Evolutionary conservation across 495 filamentous ascomycete genomes (phyloP).

Genomic region (Neurospora sp.): DNA sequence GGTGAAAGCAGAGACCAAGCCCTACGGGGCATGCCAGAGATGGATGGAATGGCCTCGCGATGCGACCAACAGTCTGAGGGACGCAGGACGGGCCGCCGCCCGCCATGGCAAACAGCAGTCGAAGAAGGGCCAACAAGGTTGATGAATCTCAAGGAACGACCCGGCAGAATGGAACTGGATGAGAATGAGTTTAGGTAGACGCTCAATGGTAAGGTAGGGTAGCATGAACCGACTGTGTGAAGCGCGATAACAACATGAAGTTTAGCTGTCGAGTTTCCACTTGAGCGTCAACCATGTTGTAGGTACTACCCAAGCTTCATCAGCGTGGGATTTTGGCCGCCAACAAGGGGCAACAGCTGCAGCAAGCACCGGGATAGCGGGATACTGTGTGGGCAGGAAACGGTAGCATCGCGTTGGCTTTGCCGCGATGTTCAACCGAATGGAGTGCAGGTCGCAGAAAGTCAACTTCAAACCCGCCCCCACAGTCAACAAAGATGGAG

Average conservation of each 20-base stretch:
- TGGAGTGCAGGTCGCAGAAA: neutral
- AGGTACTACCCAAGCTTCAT: neutral
- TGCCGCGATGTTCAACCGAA: neutral
- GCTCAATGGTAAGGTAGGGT: neutral
- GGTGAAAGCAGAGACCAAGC: neutral
- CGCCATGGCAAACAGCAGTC: neutral
- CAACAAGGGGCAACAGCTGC: neutral
- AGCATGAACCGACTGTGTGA: neutral
- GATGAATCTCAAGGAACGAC: neutral
- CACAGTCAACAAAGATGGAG: neutral
- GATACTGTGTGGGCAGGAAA: neutral
- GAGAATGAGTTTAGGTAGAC: slow-evolving; percentile 7
- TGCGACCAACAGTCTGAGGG: neutral
- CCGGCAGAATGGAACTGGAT: slow-evolving; percentile 19
- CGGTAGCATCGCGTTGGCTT: neutral
- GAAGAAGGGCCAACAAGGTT: neutral
- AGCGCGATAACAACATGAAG: neutral
- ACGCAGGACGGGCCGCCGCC: neutral
- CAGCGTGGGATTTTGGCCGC: neutral
- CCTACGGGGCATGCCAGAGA: neutral
- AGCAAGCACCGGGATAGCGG: neutral
- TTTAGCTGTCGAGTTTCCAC: neutral
- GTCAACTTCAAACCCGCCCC: neutral
- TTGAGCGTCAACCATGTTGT: neutral
- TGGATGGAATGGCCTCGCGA: neutral